Evolutionary conservation across 1,284 basidiomycete species (phyloP), one percentile per base, ranked within the genome.

Genomic region (Boletus sp.): DNA sequence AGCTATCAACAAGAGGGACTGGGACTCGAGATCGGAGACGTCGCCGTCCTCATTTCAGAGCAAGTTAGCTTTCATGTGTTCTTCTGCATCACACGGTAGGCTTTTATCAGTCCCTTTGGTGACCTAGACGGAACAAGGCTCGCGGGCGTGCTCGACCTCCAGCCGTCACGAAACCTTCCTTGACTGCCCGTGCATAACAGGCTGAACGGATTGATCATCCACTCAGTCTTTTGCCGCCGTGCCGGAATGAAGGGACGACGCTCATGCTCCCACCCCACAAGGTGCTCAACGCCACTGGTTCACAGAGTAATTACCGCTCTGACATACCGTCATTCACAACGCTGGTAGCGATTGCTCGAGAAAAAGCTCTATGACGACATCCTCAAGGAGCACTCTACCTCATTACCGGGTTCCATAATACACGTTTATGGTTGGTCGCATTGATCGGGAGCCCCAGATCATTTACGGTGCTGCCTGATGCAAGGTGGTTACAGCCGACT

Each of bases 361-460:
- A 13, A 33, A 1, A 12, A 20, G 8, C 43, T 50, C 27, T n/a
- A 35, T 31, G 31, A 51, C n/a, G 13, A 8, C 39, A 53, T 33
- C 31, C 27, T 8, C 15, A 24, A 39, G 2, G 59, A 61, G 31
- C 59, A 7, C 42, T 53, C 15, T 53, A 61, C 22, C 33, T 61
- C 15, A 53, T 56, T 24, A 51, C 59, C 12, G 57, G 58, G 2
- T 39, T 46, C 22, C 52, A 52, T 20, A 44, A 60, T 18, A 33
- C 57, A 27, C 7, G 33, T 7, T 59, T 45, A 1, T 59, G 27
- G 39, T 51, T 22, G 13, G 35, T 59, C 20, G 49, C 52, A 16
- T 36, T 48, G 4, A 48, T 59, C n/a, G n/a, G 16, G 13, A 16
- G 46, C n/a, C 16, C 33, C 2, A 9, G 24, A 2, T 2, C 8